phyloP scores from a whole-genome alignment of 2,329 filamentous ascomycete species.

The Ophiostoma ips region DNA sequence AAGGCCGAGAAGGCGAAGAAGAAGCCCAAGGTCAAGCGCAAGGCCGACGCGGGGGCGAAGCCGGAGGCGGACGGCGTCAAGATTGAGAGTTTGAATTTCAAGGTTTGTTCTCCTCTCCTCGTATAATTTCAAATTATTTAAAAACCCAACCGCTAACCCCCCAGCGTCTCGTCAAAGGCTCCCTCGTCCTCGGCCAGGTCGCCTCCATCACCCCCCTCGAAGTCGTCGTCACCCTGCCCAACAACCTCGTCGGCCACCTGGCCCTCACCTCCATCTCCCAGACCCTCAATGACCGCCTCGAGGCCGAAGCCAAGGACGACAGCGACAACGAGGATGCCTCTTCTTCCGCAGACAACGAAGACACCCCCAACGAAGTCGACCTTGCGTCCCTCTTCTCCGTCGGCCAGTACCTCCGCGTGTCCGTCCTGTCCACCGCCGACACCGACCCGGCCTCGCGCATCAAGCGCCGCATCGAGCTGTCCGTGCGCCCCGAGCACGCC shows the following conservation, averaged over 20 bases:
- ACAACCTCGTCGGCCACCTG: slow-evolving; percentile 82
- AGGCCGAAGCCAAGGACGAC: slow-evolving; percentile 34
- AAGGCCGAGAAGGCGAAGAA: slow-evolving; percentile 34
- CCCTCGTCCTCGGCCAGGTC: slow-evolving; percentile 76
- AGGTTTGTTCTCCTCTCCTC: slow-evolving; percentile 38
- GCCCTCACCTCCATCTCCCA: slow-evolving; percentile 87
- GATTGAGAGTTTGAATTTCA: slow-evolving; percentile 80
- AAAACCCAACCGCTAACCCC: slow-evolving; percentile 5
- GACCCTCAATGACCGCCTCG: slow-evolving; percentile 59
- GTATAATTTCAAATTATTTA: neutral
- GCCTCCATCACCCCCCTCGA: slow-evolving; percentile 67
- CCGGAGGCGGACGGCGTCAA: slow-evolving; percentile 44
- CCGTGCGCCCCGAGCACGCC: slow-evolving; percentile 62
- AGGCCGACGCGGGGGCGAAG: slow-evolving; percentile 31
- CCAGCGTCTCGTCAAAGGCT: slow-evolving; percentile 71
- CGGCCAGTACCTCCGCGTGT: slow-evolving; percentile 79
- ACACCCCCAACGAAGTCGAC: slow-evolving; percentile 40
- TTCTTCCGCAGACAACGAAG: slow-evolving; percentile 1
- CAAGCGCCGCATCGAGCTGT: slow-evolving; percentile 76
- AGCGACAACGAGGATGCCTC: slow-evolving; percentile 27
- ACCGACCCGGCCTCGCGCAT: slow-evolving; percentile 44
- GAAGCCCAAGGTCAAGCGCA: slow-evolving; percentile 41
- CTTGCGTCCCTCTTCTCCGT: slow-evolving; percentile 61
- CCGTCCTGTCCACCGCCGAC: slow-evolving; percentile 65
- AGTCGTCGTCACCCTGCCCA: slow-evolving; percentile 71